Percentiles rank a stretch among this genome's conserved stretches.
Conservation (phyloP, 345 rosid genomes). For the Draba incana region DNA sequence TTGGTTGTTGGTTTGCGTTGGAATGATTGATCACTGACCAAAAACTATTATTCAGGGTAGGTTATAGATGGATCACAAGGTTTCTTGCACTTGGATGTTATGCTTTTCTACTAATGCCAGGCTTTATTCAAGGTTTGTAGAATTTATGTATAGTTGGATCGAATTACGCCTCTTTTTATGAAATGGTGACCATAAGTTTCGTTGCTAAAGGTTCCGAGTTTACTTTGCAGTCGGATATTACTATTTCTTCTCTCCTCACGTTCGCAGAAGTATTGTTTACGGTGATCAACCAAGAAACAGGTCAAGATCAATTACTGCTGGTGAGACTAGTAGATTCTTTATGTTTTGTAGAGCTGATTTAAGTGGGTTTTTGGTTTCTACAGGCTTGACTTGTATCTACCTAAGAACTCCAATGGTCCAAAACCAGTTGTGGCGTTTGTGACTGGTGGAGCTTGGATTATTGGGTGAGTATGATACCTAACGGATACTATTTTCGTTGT, state of each 20-base stretch:
- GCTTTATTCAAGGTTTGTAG: slow-evolving; percentile 85
- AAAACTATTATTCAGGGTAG: slow-evolving; percentile 80
- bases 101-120: slow-evolving; percentile 81
- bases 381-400: slow-evolving; percentile 96
- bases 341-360: neutral
- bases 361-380: slow-evolving; percentile 20
- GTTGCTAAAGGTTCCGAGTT: slow-evolving; percentile 38
- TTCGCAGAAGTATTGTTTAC: slow-evolving; percentile 77
- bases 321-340: neutral
- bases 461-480: slow-evolving; percentile 67
- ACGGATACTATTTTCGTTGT: neutral
- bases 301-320: slow-evolving; percentile 36
- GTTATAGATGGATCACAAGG: slow-evolving; percentile 87
- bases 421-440: slow-evolving; percentile 94
- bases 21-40: slow-evolving; percentile 45
- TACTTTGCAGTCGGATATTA: slow-evolving; percentile 83
- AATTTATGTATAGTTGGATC: slow-evolving; percentile 1
- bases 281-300: slow-evolving; percentile 98
- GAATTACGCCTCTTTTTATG: neutral
- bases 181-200: slow-evolving; percentile 10
- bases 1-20: slow-evolving; percentile 7
- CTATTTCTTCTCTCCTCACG: slow-evolving; percentile 82
- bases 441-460: slow-evolving; percentile 99
- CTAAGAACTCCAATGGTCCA: slow-evolving; percentile 64
- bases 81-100: slow-evolving; percentile 94